phyloP scores from a whole-genome alignment of 768 basidiomycete genomes.

The Hericium rajendrae region DNA sequence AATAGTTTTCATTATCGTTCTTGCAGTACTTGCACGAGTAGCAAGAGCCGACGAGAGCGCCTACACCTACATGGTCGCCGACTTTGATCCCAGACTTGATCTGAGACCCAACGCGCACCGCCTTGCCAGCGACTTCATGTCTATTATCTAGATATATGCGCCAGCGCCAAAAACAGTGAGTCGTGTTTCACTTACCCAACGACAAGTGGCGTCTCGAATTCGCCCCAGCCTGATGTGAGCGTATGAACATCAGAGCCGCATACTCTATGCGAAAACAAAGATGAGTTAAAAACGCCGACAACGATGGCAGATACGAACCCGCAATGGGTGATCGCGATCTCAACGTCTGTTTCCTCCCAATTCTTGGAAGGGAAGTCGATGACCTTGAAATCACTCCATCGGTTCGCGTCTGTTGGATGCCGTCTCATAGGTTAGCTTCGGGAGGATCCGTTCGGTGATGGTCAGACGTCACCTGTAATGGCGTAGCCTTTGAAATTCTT shows the following conservation, averaged over 20 bases:
- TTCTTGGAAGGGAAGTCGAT: slow-evolving; percentile 44
- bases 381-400: slow-evolving; percentile 33
- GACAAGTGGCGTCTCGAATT: slow-evolving; percentile 19
- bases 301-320: neutral
- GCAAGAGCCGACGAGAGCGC: slow-evolving; percentile 45
- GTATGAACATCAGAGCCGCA: slow-evolving; percentile 47
- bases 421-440: neutral
- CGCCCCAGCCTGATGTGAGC: slow-evolving; percentile 30
- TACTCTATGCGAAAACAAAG: slow-evolving; percentile 17
- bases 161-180: neutral
- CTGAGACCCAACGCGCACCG: slow-evolving; percentile 41
- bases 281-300: neutral
- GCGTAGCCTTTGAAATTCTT: neutral
- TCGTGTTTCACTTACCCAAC: slow-evolving; percentile 6
- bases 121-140: slow-evolving; percentile 49
- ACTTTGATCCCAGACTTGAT: slow-evolving; percentile 41
- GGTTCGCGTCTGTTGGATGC: slow-evolving; percentile 11
- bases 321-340: slow-evolving; percentile 41
- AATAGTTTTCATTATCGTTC: slow-evolving; percentile 47
- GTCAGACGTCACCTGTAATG: neutral
- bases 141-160: neutral
- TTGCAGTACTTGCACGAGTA: slow-evolving; percentile 39
- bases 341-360: slow-evolving; percentile 43
- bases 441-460: neutral
- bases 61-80: slow-evolving; percentile 47